A percentile compares a stretch with the other conserved stretches of the same genome.
phyloP scores from a whole-genome alignment of 139 green algal genomes.

The Chlamydomonas incerta region DNA sequence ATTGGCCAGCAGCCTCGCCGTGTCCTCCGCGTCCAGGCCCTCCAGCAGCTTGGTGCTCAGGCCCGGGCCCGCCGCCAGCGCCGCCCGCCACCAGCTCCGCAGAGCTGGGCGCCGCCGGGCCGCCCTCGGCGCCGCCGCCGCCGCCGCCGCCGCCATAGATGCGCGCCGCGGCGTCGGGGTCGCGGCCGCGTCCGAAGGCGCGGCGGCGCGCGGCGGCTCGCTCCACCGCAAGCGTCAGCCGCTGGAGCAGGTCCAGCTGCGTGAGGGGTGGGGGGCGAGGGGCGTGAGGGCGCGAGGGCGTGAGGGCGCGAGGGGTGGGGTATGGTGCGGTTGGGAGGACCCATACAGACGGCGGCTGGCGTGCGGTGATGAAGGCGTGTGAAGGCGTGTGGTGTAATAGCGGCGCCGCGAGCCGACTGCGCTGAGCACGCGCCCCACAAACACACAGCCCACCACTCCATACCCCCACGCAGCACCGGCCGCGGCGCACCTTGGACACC shows the following conservation, averaged over 20 bases:
- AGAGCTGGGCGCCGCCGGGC: background rate
- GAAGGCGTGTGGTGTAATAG: too few relatives aligned
- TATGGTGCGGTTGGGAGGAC: too few relatives aligned
- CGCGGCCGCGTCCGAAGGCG: background rate
- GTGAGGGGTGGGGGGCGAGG: too few relatives aligned
- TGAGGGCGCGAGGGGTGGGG: too few relatives aligned
- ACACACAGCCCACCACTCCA: too few relatives aligned
- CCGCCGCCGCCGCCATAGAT: background rate
- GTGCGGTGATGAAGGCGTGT: too few relatives aligned
- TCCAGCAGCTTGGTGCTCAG: constrained; percentile 13
- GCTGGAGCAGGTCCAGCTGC: constrained; percentile 21
- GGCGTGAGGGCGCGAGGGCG: too few relatives aligned
- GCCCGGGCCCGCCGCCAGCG: constrained; percentile 25
- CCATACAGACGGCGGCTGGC: too few relatives aligned
- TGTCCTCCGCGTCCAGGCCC: constrained; percentile 20
- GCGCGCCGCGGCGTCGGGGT: background rate
- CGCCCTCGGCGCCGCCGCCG: background rate
- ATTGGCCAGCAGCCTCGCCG: background rate
- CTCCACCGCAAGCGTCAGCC: constrained; percentile 30
- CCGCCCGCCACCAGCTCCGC: constrained; percentile 38
- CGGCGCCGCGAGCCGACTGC: too few relatives aligned
- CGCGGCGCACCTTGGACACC: background rate
- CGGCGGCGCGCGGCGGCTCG: constrained; percentile 6
- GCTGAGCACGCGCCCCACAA: too few relatives aligned
- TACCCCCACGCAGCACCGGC: too few relatives aligned